phyloP scores from a whole-genome alignment of 495 filamentous ascomycete species.

The Podospora tetraspora region DNA sequence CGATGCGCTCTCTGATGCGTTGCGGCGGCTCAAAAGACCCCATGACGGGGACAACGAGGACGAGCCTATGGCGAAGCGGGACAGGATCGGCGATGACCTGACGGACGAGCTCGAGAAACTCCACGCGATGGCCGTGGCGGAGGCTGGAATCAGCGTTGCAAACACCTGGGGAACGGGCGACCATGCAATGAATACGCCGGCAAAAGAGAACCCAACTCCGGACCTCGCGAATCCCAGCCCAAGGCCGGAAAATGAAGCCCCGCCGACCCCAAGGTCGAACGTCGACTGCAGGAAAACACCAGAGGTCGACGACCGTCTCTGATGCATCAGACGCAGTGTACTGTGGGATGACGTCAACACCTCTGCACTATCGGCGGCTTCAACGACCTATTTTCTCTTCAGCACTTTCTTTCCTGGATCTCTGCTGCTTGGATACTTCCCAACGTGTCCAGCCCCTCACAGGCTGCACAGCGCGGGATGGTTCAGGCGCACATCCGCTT shows the following conservation, averaged over 20 bases:
- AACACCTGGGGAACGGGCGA: not conserved
- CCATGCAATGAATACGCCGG: not conserved
- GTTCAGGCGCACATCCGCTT: not conserved
- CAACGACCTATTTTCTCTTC: not conserved
- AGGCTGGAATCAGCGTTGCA: not conserved
- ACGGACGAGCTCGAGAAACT: slow-evolving; percentile 14
- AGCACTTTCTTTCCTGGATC: not conserved
- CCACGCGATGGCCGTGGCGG: not conserved
- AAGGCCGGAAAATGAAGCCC: not conserved
- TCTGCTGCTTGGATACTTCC: not conserved
- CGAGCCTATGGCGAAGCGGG: slow-evolving; percentile 26
- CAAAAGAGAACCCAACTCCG: not conserved
- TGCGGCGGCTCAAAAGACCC: slow-evolving; percentile 22
- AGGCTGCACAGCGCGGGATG: not conserved
- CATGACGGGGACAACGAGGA: slow-evolving; percentile 18
- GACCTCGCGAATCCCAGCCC: not conserved
- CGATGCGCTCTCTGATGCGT: not conserved
- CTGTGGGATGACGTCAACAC: not conserved
- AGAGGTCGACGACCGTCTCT: not conserved
- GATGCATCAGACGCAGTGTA: not conserved
- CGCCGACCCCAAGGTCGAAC: not conserved
- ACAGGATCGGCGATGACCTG: slow-evolving; percentile 27
- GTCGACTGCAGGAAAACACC: not conserved
- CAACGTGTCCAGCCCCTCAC: not conserved
- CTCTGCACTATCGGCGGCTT: not conserved